A percentile compares a stretch with the other conserved stretches of the same genome.
phyloP scores from a whole-genome alignment of 1,284 basidiomycete genomes.

The Cryptococcus wingfieldii region DNA sequence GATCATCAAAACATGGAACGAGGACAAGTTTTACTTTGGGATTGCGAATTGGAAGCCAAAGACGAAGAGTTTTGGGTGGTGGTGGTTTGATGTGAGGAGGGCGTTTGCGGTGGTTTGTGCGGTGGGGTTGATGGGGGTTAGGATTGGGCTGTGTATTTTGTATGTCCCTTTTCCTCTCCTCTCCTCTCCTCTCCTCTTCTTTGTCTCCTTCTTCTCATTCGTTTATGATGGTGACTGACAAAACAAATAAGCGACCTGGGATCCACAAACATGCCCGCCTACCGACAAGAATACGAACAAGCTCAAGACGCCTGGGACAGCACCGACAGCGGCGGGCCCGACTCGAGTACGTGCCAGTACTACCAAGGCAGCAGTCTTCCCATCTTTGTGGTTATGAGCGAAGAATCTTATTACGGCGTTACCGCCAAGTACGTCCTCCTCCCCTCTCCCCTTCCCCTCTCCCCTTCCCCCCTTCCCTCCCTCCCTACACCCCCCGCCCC shows the following conservation, averaged over 20 bases:
- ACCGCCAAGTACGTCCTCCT: slow-evolving; percentile 4
- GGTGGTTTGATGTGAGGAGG: slow-evolving; percentile 26
- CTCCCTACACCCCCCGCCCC: neutral
- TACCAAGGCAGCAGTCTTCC: slow-evolving; percentile 22
- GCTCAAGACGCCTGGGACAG: slow-evolving; percentile 10
- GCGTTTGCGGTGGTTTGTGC: slow-evolving; percentile 8
- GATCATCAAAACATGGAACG: slow-evolving; percentile 10
- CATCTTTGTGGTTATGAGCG: slow-evolving; percentile 15
- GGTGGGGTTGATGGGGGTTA: slow-evolving; percentile 12
- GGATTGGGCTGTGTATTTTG: slow-evolving; percentile 20
- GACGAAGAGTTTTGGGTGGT: slow-evolving; percentile 13
- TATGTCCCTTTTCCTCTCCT: slow-evolving; percentile 9
- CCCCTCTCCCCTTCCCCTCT: neutral
- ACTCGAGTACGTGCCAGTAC: slow-evolving; percentile 20
- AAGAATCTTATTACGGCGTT: slow-evolving; percentile 5
- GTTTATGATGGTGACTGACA: neutral
- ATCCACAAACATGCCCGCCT: slow-evolving; percentile 7
- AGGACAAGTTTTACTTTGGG: slow-evolving; percentile 17
- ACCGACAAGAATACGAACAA: slow-evolving; percentile 16
- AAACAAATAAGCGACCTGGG: slow-evolving; percentile 4
- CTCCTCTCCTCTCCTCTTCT: neutral
- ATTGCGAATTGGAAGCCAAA: slow-evolving; percentile 18
- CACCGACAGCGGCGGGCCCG: slow-evolving; percentile 17
- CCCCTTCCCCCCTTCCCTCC: neutral
- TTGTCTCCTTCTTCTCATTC: neutral